Percentiles rank a stretch among this genome's conserved stretches.
Evolutionary conservation across 1,139 yeast genomes (phyloP).

Genomic region (Lizanozyma gosingica): DNA sequence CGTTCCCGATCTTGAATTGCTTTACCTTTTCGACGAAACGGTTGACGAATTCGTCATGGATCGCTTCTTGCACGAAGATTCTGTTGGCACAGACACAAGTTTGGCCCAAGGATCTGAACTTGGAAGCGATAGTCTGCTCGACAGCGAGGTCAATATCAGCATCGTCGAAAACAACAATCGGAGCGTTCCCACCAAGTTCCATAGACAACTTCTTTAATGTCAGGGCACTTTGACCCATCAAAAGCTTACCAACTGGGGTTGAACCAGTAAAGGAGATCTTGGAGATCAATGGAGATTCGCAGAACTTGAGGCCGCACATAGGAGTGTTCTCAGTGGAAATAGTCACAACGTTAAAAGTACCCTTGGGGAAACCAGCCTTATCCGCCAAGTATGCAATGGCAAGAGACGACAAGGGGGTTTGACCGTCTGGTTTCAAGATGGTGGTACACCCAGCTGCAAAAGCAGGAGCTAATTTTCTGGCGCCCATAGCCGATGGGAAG

Average conservation of each 20-base stretch:
- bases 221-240: conserved; percentile 69
- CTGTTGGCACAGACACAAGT: conserved; percentile 82
- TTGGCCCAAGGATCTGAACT: conserved; percentile 71
- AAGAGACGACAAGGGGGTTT: conserved; percentile 80
- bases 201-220: conserved; percentile 78
- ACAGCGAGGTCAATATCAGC: conserved; percentile 75
- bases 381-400: conserved; percentile 68
- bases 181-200: conserved; percentile 94
- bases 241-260: conserved; percentile 69
- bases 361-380: conserved; percentile 82
- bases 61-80: conserved; percentile 51
- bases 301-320: conserved; percentile 57
- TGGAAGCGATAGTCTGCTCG: conserved; percentile 57
- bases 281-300: conserved; percentile 58
- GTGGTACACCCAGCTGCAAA: conserved; percentile 90
- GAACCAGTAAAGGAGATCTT: conserved; percentile 91
- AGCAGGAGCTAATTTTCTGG: conserved; percentile 87
- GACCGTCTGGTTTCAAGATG: conserved; percentile 83
- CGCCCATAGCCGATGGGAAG: conserved; percentile 91
- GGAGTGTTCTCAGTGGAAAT: conserved; percentile 45
- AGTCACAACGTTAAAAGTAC: conserved; percentile 65
- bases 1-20: conserved; percentile 61
- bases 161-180: conserved; percentile 80
- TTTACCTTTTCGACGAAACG: conserved; percentile 45
- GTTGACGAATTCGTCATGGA: conserved; percentile 52